Conservation (phyloP, 2,329 filamentous ascomycete species). For the Pseudogymnoascus sp. region DNA sequence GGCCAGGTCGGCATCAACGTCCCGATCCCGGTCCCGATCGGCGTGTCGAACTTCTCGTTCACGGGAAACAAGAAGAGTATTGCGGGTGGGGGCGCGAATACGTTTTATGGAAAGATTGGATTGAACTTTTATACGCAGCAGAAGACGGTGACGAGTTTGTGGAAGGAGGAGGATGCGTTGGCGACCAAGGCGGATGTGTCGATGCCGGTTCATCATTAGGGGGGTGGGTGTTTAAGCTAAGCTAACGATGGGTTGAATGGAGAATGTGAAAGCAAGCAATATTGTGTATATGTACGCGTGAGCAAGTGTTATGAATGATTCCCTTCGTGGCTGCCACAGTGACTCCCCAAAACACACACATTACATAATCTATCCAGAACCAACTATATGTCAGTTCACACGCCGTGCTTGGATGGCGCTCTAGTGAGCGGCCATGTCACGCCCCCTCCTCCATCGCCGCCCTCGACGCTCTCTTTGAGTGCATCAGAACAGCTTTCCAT, state of each 20-base stretch:
- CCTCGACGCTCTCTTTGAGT: too few species aligned
- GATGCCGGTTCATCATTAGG: constrained; percentile 63
- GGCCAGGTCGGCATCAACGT: constrained; percentile 84
- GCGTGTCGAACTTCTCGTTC: constrained; percentile 62
- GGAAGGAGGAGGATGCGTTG: constrained; percentile 78
- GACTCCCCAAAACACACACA: background rate
- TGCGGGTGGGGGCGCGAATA: constrained; percentile 83
- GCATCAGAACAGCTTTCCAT: too few species aligned
- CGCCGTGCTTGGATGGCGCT: background rate
- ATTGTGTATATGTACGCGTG: background rate
- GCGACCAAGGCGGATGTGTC: constrained; percentile 76
- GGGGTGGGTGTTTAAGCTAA: background rate
- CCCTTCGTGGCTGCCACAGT: background rate
- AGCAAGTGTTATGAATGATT: background rate
- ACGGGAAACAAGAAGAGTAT: constrained; percentile 81
- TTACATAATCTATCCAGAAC: background rate
- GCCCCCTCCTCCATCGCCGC: background rate
- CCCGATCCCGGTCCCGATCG: constrained; percentile 56
- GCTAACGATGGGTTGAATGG: background rate
- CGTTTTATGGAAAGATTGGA: constrained; percentile 91
- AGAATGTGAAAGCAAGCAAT: background rate
- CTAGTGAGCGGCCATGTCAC: background rate
- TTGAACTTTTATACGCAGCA: constrained; percentile 93
- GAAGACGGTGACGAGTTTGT: constrained; percentile 94
- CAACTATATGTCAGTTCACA: background rate